Percentiles rank a stretch among this genome's conserved stretches.
phyloP scores from a whole-genome alignment of 2,329 filamentous ascomycete species.

The Ramularia collo-cygni region DNA sequence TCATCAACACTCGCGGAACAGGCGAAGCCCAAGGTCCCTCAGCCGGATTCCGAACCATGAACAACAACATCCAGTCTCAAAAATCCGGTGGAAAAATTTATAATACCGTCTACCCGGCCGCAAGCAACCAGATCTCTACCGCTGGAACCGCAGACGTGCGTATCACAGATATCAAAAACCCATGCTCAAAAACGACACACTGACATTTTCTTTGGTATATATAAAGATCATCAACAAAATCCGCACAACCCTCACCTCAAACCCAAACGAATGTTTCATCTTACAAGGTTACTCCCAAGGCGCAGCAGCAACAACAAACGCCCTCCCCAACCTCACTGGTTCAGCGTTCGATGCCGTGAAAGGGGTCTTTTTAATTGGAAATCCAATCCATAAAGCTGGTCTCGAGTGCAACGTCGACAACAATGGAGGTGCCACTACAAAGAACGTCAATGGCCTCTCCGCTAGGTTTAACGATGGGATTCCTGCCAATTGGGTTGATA shows the following conservation, averaged over 20 bases:
- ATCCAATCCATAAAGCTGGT: slow-evolving; percentile 27
- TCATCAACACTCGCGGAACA: slow-evolving; percentile 26
- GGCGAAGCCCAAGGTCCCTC: slow-evolving; percentile 20
- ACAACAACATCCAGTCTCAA: slow-evolving; percentile 22
- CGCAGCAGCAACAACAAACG: slow-evolving; percentile 32
- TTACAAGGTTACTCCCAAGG: slow-evolving; percentile 35
- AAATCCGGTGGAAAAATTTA: slow-evolving; percentile 30
- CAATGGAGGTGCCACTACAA: slow-evolving; percentile 25
- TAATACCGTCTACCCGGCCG: slow-evolving; percentile 32
- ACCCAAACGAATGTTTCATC: slow-evolving; percentile 31
- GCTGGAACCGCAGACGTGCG: slow-evolving; percentile 25
- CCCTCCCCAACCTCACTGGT: slow-evolving; percentile 29
- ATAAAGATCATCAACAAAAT: slow-evolving; percentile 30
- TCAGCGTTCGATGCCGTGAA: slow-evolving; percentile 30
- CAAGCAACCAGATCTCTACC: slow-evolving; percentile 22
- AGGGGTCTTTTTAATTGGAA: slow-evolving; percentile 32
- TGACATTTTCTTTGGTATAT: background rate
- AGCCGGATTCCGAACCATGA: slow-evolving; percentile 31
- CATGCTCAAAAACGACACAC: too few relatives aligned
- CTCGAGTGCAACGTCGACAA: slow-evolving; percentile 23
- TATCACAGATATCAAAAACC: too few relatives aligned
- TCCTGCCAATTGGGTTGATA: slow-evolving; percentile 28
- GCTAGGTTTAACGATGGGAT: slow-evolving; percentile 18
- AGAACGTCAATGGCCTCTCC: slow-evolving; percentile 20
- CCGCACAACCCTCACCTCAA: slow-evolving; percentile 17